These are phyloP conservation scores for Nothophytophthora sp. DNA, from an alignment of 352 stramenopile species.

Conservation along the genomic window DNA sequence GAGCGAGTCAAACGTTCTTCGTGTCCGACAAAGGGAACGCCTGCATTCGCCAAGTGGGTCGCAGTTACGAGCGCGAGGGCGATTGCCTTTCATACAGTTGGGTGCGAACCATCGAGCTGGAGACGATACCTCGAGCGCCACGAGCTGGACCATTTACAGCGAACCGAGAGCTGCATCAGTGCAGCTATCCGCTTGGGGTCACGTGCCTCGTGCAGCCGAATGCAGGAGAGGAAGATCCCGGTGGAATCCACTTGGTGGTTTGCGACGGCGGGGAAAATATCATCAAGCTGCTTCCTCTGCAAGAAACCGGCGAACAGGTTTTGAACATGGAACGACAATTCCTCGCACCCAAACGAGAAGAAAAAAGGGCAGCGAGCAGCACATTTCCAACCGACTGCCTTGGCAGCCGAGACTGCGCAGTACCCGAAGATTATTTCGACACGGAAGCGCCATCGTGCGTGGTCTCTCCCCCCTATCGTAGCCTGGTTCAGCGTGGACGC, in stretches of 20 bases:
- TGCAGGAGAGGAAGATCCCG: neutral
- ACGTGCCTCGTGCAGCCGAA: conserved; percentile 6
- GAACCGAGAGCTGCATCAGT: conserved; percentile 2
- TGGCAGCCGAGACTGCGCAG: neutral
- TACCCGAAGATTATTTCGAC: neutral
- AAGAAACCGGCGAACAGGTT: conserved; percentile 1
- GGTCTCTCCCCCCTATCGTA: neutral
- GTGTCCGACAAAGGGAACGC: conserved; percentile 42
- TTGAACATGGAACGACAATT: neutral
- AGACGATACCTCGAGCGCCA: conserved; percentile 5
- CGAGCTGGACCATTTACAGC: conserved; percentile 2
- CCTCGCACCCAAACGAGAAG: neutral
- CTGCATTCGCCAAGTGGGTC: conserved; percentile 45
- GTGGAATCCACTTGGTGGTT: conserved; percentile 9
- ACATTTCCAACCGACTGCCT: neutral
- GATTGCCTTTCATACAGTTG: conserved; percentile 29
- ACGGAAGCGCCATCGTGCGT: conserved; percentile 10
- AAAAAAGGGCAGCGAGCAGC: conserved; percentile 1
- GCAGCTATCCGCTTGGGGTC: conserved; percentile 18
- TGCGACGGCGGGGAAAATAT: conserved; percentile 26
- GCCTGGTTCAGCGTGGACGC: neutral
- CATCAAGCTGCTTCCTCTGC: conserved; percentile 23
- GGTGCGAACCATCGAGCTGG: conserved; percentile 49
- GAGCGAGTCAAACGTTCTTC: conserved; percentile 28
- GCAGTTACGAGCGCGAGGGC: conserved; percentile 14